A percentile compares a stretch with the other conserved stretches of the same genome.
phyloP scores from a whole-genome alignment of 2,329 filamentous ascomycete genomes.

The Albophoma yamanashiensis region DNA sequence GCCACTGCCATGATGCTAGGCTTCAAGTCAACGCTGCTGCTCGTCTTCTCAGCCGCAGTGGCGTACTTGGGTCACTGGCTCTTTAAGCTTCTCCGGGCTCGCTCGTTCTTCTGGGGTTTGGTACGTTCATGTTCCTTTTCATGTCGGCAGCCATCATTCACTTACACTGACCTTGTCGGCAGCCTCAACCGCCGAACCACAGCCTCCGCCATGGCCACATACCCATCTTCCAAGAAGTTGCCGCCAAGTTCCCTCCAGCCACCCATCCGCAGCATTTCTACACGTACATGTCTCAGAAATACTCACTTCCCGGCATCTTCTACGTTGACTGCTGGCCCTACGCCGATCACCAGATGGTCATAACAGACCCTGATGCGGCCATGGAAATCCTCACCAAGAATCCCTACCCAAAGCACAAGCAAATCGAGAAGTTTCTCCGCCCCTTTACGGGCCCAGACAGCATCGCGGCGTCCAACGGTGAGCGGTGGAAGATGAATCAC shows the following conservation, averaged over 20 bases:
- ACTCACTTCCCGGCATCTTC: slow-evolving; percentile 11
- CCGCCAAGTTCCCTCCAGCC: slow-evolving; percentile 7
- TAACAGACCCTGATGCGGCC: slow-evolving; percentile 12
- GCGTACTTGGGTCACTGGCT: not conserved
- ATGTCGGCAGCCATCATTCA: no score
- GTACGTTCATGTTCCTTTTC: not conserved
- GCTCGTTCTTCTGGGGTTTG: not conserved
- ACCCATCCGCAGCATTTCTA: slow-evolving; percentile 11
- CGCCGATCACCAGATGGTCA: slow-evolving; percentile 11
- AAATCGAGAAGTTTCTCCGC: slow-evolving; percentile 1
- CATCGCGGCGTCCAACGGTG: slow-evolving; percentile 12
- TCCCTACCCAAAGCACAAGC: slow-evolving; percentile 11
- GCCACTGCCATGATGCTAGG: not conserved
- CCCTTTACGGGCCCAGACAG: slow-evolving; percentile 9
- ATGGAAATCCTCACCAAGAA: slow-evolving; percentile 11
- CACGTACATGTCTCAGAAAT: slow-evolving; percentile 10
- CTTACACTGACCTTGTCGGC: not conserved
- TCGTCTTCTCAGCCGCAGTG: not conserved
- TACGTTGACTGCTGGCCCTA: slow-evolving; percentile 15
- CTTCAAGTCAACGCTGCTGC: not conserved
- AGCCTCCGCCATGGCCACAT: not conserved
- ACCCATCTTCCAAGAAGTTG: not conserved
- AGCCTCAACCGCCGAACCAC: not conserved
- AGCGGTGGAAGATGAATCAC: slow-evolving; percentile 14
- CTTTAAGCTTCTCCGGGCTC: not conserved